Evolutionary conservation across 768 basidiomycete species (phyloP), one percentile per base, ranked within the genome.

Genomic region (Termitomyces sp.): DNA sequence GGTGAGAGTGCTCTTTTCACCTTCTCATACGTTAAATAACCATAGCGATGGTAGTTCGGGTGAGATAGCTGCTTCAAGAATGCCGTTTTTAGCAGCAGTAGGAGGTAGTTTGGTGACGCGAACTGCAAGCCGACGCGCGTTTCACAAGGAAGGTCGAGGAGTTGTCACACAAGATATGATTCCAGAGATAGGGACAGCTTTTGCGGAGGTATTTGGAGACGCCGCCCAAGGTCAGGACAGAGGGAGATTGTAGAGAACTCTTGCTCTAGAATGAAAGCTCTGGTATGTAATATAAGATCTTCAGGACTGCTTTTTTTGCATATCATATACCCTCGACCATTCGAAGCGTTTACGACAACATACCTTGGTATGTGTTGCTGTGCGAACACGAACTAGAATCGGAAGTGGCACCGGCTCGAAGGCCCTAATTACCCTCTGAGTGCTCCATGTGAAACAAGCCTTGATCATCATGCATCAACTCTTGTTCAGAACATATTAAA

Each of bases 51-150:
- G 60, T 16, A 39, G 55, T 32, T 52, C 55, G 8, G 55, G 38
- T 36, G 51, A 58, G 11, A 72, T 90, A 50, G 77, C 87, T 8
- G 73, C 81, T 36, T 87, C 87, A 32, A 81, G 84, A 13, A 83
- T 98, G 65, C 92, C 96, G 0, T 74, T 96, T 8, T 76, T 98
- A 9, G 92, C 94, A 0, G 92, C 94, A 9, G 81, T 92, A 16
- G 96, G 86, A 1, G 96, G 86, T 9, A 93, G 92, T 58, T 86
- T 94, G 73, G 87, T 97, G 12, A 98, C 96, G 7, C 87, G 97
- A 7, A 88, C 89, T 2, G 83, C 91, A 16, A 95, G 93, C 57
- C 83, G 84, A 36, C 75, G 82, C 22, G 93, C 93, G 3, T 99
- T 92, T 69, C 71, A 75, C 44, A 84, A 86, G 69, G 81, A 89